Conservation (phyloP, 805 yeast genomes). For the Tetrapisispora fleetii region DNA sequence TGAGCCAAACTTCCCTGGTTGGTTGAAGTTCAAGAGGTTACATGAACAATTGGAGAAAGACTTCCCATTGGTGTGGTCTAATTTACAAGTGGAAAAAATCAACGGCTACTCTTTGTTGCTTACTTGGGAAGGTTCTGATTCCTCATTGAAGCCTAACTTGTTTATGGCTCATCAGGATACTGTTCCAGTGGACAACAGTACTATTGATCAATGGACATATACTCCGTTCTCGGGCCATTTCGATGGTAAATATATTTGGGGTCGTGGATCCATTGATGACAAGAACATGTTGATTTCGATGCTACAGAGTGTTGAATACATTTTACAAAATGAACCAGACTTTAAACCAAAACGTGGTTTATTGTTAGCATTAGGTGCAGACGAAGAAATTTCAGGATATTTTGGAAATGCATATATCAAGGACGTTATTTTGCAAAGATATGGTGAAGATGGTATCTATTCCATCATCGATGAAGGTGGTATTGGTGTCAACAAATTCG, state of each 20-base stretch:
- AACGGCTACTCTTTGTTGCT: conserved; percentile 57
- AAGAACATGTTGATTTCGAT: conserved; percentile 59
- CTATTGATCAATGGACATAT: conserved; percentile 51
- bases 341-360: conserved; percentile 55
- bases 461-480: conserved; percentile 67
- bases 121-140: conserved; percentile 52
- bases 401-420: conserved; percentile 49
- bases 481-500: conserved; percentile 29
- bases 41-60: conserved; percentile 43
- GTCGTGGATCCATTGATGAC: conserved; percentile 72
- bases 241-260: conserved; percentile 58
- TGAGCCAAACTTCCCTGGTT: conserved; percentile 30
- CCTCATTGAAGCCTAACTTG: conserved; percentile 50
- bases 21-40: conserved; percentile 39
- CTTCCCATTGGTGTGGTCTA: conserved; percentile 45
- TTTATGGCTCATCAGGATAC: conserved; percentile 78
- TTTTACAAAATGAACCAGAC: conserved; percentile 39
- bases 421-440: conserved; percentile 37
- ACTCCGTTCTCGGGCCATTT: conserved; percentile 59
- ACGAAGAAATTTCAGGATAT: conserved; percentile 63
- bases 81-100: conserved; percentile 42
- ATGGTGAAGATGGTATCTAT: conserved; percentile 52
- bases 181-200: conserved; percentile 63
- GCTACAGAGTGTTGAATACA: conserved; percentile 53
- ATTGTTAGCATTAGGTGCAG: conserved; percentile 62